Evolutionary conservation across 169 alveolate genomes (phyloP).

Genomic region (Pseudocohnilembus persalinus): DNA sequence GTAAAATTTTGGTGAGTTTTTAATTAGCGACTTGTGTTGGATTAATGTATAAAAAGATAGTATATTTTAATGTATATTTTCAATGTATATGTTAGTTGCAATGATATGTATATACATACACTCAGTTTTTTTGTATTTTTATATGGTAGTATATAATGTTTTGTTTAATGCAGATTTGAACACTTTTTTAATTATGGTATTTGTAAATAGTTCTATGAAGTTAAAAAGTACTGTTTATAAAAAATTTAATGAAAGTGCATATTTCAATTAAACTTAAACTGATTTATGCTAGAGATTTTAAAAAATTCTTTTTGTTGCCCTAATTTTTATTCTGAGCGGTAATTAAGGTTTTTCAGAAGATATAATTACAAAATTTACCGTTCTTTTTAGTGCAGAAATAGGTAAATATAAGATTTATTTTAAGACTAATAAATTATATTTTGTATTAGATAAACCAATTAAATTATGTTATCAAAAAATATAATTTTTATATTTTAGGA

Average conservation of each 20-base stretch:
- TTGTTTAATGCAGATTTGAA: slow-evolving; percentile 3
- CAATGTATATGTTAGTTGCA: slow-evolving; percentile 1
- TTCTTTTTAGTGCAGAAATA: slow-evolving; percentile 14
- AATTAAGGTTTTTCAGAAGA: slow-evolving; percentile 16
- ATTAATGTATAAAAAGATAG: neutral
- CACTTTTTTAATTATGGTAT: slow-evolving; percentile 9
- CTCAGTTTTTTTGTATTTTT: neutral
- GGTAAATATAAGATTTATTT: neutral
- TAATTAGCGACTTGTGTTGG: slow-evolving; percentile 13
- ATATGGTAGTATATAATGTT: neutral
- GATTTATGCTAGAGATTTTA: slow-evolving; percentile 7
- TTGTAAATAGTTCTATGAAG: slow-evolving; percentile 21
- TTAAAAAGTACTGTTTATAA: slow-evolving; percentile 13
- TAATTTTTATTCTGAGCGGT: slow-evolving; percentile 4
- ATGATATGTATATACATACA: slow-evolving; percentile 10
- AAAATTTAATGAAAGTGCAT: slow-evolving; percentile 4
- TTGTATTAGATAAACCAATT: no score
- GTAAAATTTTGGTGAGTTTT: slow-evolving; percentile 14
- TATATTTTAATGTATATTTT: neutral
- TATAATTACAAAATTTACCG: slow-evolving; percentile 7
- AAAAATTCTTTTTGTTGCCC: slow-evolving; percentile 1
- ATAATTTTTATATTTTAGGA: no score
- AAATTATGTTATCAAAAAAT: no score
- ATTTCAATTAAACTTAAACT: neutral
- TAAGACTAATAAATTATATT: no score